Evolutionary conservation across 805 yeast genomes (phyloP), one percentile per base, ranked within the genome.

Genomic region (Candida sakaeoensis): DNA sequence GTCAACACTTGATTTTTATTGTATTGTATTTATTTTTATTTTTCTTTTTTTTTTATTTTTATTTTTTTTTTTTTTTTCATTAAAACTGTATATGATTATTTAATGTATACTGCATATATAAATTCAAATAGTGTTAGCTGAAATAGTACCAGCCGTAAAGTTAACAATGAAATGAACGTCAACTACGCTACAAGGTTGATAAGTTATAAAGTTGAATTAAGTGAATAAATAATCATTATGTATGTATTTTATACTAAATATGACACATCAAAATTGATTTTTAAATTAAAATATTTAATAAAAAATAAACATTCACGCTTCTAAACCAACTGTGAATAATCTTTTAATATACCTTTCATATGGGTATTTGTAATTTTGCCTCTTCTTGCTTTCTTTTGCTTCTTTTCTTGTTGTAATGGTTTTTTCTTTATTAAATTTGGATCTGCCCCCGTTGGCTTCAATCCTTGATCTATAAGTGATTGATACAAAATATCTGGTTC

Each of bases 391-490:
- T 86, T 90, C 76, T 88, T 88, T 59, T 84, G 89, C 65, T 89
- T 91, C 60, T 84, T 79, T 48, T 79, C 82, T 29, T 70, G 73
- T 40, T 64, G 68, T 40, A 60, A 68, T 33, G 75, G 77, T 41
- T 75, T 77, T 57, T 80, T 83, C 62, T 82, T 86, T 44, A 89
- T 65, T n/a, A 85, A 77, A 30, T 89, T 86, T n/a, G 99, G 98
- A 58, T 93, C 99, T n/a, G 89, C 93, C 55, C 93, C 85, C 0
- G 98, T 91, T 8, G 99, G 99, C 60, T 89, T 93, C 60, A 93
- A 74, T n/a, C 96, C 91, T 44, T 85, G 80, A 44, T 80, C 86
- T 43, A 83, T 75, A 46, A 93, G 72, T 42, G 79, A 78, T 40
- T 82, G 79, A 18, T 95, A 95, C 45, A 93, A 70, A 41, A 83